Base-by-base conservation (phyloP, 768 basidiomycete species). In the Suillus ampliporus region DNA sequence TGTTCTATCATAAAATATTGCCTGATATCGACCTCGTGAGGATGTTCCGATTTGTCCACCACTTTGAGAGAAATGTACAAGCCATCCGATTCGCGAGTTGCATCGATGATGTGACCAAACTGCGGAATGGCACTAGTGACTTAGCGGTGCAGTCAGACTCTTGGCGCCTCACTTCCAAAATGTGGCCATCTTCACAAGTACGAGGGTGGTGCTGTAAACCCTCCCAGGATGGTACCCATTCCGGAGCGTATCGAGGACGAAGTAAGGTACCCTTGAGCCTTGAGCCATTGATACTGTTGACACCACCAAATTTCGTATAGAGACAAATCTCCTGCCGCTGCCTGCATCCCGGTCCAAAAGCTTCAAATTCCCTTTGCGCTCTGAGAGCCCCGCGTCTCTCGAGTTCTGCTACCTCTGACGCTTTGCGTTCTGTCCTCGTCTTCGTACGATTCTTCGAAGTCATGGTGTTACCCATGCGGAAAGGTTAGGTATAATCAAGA, bases 221-320 rank as follows among this genome's bases (percentile, higher is more conserved):
- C 37, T n/a, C 57, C 79, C 79, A 80, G 71, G 78, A 41, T 28
- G 53, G 31, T 31, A 31, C 31, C 31, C 31, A 31, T 31, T 31
- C 31, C 31, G 31, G 31, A 31, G 31, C 31, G 58, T 74, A 79
- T 1, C 80, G 69, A 1, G 74, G 67, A 2, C 78, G 74, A 10
- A 81, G 70, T 11, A 65, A 52, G n/a, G 61, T 79, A 80, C 19
- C 78, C 77, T n/a, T 61, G 61, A 15, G 60, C 65, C 26, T 68
- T 51, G 2, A 78, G 0, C 76, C 77, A 78, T 1, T 54, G n/a
- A 46, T 75, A 72, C 60, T 70, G 71, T 40, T 69, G 66, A 2
- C 68, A 34, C 68, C 68, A 69, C 63, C 66, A 68, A 13, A 57
- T 17, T 52, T 31, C 31, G 31, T 31, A 31, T 62, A 7, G 53